Evolutionary conservation across 2,329 filamentous ascomycete genomes (phyloP).

Genomic region (Dactylonectria estremocensis): DNA sequence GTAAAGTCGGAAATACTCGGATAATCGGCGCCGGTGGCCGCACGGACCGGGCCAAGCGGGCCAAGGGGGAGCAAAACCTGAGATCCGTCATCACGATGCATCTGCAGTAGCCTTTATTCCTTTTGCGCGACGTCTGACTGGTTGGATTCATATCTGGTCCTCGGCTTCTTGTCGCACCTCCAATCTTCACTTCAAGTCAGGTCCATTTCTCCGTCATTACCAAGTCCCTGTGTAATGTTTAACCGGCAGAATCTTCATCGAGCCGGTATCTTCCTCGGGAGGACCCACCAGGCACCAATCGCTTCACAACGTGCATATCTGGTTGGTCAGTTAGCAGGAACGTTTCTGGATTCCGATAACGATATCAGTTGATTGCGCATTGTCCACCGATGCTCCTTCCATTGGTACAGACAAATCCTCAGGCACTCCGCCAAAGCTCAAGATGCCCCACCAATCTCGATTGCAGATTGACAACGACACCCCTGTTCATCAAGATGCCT

Average conservation of each 20-base stretch:
- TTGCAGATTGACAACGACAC: too few species aligned
- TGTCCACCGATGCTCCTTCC: background rate
- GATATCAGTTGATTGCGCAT: slow-evolving; percentile 37
- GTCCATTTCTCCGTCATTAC: too few species aligned
- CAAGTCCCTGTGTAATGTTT: too few species aligned
- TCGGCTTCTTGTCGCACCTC: background rate
- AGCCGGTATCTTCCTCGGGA: slow-evolving; percentile 42
- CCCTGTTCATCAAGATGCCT: too few species aligned
- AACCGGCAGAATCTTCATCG: slow-evolving; percentile 1
- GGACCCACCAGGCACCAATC: slow-evolving; percentile 47
- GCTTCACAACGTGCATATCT: slow-evolving; percentile 41
- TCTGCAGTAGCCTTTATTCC: background rate
- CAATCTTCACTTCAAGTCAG: too few species aligned
- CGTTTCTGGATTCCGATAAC: slow-evolving; percentile 13
- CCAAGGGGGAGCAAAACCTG: slow-evolving; percentile 38
- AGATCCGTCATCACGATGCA: background rate
- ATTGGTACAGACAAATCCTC: too few species aligned
- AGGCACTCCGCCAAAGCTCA: too few species aligned
- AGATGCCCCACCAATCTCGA: too few species aligned
- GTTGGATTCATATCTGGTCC: slow-evolving; percentile 3
- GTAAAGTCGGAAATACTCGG: slow-evolving; percentile 50
- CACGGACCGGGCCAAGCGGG: slow-evolving; percentile 44
- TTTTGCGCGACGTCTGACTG: slow-evolving; percentile 27
- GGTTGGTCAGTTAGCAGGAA: slow-evolving; percentile 14
- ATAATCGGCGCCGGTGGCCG: slow-evolving; percentile 48